These are phyloP conservation scores for Populus hybrid DNA, from an alignment of 441 rosid species.

Conservation along the genomic window DNA sequence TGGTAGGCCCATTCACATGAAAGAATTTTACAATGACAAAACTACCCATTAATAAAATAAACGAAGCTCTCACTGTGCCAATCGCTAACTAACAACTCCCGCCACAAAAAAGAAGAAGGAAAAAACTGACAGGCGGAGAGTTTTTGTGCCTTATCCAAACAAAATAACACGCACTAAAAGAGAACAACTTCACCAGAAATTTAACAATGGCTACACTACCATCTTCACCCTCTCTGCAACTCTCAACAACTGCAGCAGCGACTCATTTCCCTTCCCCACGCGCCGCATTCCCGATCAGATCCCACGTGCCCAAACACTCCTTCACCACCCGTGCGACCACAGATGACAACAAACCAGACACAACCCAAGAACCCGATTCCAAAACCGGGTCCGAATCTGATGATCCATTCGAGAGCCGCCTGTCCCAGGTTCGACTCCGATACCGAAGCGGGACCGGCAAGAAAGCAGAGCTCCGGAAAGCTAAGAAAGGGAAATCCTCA, in stretches of 20 bases:
- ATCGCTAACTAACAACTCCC: neutral
- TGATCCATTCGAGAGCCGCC: conserved; percentile 64
- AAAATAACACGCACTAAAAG: neutral
- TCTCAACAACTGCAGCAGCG: conserved; percentile 16
- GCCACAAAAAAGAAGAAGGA: neutral
- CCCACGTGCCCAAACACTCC: conserved; percentile 11
- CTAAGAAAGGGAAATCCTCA: conserved; percentile 44
- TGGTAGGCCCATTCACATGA: neutral
- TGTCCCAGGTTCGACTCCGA: conserved; percentile 56
- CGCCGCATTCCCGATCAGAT: neutral
- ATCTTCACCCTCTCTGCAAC: conserved; percentile 36
- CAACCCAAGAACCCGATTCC: conserved; percentile 22
- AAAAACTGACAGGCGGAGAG: neutral
- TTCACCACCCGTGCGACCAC: conserved; percentile 35
- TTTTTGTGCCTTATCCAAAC: conserved; percentile 19
- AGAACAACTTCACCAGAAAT: neutral
- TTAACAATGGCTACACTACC: conserved; percentile 38
- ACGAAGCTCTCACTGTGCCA: neutral
- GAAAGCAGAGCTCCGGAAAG: conserved; percentile 68
- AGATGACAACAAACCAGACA: conserved; percentile 32
- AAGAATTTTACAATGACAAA: neutral
- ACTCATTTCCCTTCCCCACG: conserved; percentile 25
- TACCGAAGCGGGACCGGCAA: conserved; percentile 73
- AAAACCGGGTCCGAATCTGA: conserved; percentile 18
- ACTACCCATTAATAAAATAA: neutral